Evolutionary conservation across 495 filamentous ascomycete species (phyloP).

Genomic region (Xylaria sp.): DNA sequence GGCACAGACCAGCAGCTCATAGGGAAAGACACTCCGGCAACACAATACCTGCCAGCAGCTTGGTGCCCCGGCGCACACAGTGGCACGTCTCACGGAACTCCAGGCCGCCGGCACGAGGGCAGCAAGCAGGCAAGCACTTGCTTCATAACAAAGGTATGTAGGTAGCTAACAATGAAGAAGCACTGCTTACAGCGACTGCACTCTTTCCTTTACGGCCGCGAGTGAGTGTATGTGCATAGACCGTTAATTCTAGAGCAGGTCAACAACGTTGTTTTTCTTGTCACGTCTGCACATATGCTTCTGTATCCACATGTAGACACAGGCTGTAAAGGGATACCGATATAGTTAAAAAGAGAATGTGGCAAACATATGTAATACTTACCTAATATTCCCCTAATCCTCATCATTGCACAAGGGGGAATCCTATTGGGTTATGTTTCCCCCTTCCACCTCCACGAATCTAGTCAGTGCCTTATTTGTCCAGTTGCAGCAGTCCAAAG

Average conservation of each 20-base stretch:
- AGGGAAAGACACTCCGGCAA: constrained; percentile 9
- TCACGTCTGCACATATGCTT: too few relatives aligned
- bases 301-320: too few relatives aligned
- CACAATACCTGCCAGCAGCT: constrained; percentile 7
- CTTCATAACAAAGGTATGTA: neutral
- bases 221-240: too few relatives aligned
- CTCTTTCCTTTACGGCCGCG: too few relatives aligned
- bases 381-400: neutral
- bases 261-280: too few relatives aligned
- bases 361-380: neutral
- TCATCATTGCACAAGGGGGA: neutral
- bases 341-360: neutral
- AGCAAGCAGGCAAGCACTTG: too few relatives aligned
- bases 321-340: too few relatives aligned
- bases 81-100: neutral
- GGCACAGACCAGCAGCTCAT: neutral
- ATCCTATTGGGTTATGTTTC: too few relatives aligned
- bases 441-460: neutral
- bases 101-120: neutral
- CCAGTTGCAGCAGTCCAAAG: neutral
- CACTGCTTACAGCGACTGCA: too few relatives aligned
- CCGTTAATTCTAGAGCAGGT: too few relatives aligned
- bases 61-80: neutral
- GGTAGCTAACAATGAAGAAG: too few relatives aligned
- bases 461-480: neutral